phyloP scores from a whole-genome alignment of 768 basidiomycete genomes.

The Rhodosporidiobolus odoratus region DNA sequence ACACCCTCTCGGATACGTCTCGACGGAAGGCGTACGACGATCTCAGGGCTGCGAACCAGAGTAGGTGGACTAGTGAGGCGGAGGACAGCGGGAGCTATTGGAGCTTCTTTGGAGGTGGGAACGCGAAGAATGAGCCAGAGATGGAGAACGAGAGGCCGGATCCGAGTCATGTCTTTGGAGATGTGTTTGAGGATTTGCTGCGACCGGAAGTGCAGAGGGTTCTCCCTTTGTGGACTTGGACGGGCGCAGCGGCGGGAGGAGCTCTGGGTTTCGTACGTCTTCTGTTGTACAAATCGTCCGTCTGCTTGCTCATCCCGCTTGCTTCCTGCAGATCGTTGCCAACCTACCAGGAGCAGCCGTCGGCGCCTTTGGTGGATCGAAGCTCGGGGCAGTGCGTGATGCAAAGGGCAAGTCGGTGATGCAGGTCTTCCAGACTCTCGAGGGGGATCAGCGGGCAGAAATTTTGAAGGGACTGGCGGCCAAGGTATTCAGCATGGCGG shows the following conservation, averaged over 20 bases:
- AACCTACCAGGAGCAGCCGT: constrained; percentile 37
- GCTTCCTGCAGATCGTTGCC: constrained; percentile 18
- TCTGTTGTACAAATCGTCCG: too few species aligned
- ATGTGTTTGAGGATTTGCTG: constrained; percentile 38
- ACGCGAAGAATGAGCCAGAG: not conserved
- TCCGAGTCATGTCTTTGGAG: constrained; percentile 33
- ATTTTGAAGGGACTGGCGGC: constrained; percentile 21
- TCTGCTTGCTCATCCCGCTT: not conserved
- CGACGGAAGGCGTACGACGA: constrained; percentile 27
- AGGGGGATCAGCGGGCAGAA: constrained; percentile 27
- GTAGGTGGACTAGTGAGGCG: not conserved
- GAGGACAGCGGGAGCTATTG: constrained; percentile 8
- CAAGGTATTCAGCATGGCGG: constrained; percentile 28
- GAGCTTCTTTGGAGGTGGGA: constrained; percentile 16
- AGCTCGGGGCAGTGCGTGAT: constrained; percentile 34
- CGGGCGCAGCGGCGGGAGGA: constrained; percentile 32
- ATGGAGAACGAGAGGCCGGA: constrained; percentile 25
- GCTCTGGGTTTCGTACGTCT: constrained; percentile 32
- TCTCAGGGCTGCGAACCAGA: constrained; percentile 5
- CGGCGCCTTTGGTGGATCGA: constrained; percentile 28
- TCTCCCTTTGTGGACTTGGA: constrained; percentile 38
- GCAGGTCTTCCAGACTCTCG: constrained; percentile 33
- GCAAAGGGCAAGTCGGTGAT: constrained; percentile 36
- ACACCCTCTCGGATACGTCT: constrained; percentile 14
- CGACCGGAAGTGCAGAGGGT: constrained; percentile 28